These are phyloP conservation scores for Kluyveromyces marxianus DNA, from an alignment of 1,139 yeast genomes.

Conservation along the genomic window DNA sequence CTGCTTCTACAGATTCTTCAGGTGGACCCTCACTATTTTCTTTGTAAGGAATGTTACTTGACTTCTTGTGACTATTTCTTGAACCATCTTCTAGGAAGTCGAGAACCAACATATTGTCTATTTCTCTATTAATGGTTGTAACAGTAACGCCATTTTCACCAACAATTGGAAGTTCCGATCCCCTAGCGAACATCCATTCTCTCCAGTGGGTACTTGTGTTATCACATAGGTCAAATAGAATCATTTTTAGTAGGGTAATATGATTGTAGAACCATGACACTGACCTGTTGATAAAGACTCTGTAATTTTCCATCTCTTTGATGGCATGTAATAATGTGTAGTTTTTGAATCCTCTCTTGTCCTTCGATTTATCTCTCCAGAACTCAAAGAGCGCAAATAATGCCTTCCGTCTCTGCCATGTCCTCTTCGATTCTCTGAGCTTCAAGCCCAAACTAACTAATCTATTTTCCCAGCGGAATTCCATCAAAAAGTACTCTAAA, in stretches of 20 bases:
- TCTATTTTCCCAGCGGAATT: slow-evolving; percentile 31
- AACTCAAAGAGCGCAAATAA: slow-evolving; percentile 29
- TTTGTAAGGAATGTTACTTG: slow-evolving; percentile 4
- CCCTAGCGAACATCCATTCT: slow-evolving; percentile 30
- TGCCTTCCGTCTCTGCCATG: slow-evolving; percentile 32
- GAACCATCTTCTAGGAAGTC: slow-evolving; percentile 28
- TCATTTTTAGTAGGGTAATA: slow-evolving; percentile 29
- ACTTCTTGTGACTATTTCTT: slow-evolving; percentile 21
- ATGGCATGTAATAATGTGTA: slow-evolving; percentile 30
- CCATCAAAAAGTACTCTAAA: slow-evolving; percentile 30
- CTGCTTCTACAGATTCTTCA: background rate
- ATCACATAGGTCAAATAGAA: slow-evolving; percentile 29
- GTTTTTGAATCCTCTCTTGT: slow-evolving; percentile 23
- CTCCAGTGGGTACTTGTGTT: slow-evolving; percentile 28
- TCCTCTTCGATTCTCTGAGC: slow-evolving; percentile 29
- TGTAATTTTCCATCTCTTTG: slow-evolving; percentile 31
- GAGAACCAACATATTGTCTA: slow-evolving; percentile 24
- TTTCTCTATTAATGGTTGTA: slow-evolving; percentile 23
- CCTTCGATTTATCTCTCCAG: slow-evolving; percentile 31
- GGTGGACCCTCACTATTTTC: slow-evolving; percentile 1
- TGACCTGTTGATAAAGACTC: slow-evolving; percentile 29
- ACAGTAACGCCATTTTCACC: slow-evolving; percentile 18
- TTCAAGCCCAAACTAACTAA: slow-evolving; percentile 28
- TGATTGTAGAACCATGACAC: slow-evolving; percentile 32
- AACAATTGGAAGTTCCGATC: slow-evolving; percentile 18